Evolutionary conservation across 129 eudicot genomes (phyloP).

Genomic region (Ambrosia trifida): DNA sequence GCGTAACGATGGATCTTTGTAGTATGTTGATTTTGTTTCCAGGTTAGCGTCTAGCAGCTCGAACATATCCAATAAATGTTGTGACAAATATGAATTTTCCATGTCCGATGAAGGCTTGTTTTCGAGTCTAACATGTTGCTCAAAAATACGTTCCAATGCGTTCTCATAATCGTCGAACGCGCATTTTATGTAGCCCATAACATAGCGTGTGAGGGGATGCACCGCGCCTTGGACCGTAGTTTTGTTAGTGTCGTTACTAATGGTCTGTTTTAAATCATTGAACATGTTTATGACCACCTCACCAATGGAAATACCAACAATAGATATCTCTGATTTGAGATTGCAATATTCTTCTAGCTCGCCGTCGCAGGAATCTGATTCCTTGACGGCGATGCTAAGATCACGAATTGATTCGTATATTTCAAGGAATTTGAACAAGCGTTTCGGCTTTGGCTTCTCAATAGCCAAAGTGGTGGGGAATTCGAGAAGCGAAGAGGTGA

Average conservation of each 20-base stretch:
- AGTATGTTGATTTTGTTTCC: slow-evolving; percentile 53
- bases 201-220: slow-evolving; percentile 81
- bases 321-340: slow-evolving; percentile 45
- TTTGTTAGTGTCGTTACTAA: slow-evolving; percentile 49
- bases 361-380: slow-evolving; percentile 12
- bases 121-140: slow-evolving; percentile 20
- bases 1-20: slow-evolving; percentile 59
- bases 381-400: slow-evolving; percentile 21
- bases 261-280: slow-evolving; percentile 57
- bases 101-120: background rate
- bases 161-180: slow-evolving; percentile 63
- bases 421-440: slow-evolving; percentile 68
- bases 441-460: slow-evolving; percentile 62
- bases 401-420: slow-evolving; percentile 59
- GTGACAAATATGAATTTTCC: slow-evolving; percentile 38
- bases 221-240: slow-evolving; percentile 62
- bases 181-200: slow-evolving; percentile 62
- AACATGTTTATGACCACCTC: slow-evolving; percentile 55
- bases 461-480: slow-evolving; percentile 51
- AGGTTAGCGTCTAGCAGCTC: slow-evolving; percentile 58
- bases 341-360: slow-evolving; percentile 29
- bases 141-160: slow-evolving; percentile 49
- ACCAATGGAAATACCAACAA: slow-evolving; percentile 39
- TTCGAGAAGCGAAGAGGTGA: slow-evolving; percentile 57
- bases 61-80: slow-evolving; percentile 44